A percentile compares a stretch with the other conserved stretches of the same genome.
phyloP scores from a whole-genome alignment of 2,329 filamentous ascomycete genomes.

The Metarhizium humberi region DNA sequence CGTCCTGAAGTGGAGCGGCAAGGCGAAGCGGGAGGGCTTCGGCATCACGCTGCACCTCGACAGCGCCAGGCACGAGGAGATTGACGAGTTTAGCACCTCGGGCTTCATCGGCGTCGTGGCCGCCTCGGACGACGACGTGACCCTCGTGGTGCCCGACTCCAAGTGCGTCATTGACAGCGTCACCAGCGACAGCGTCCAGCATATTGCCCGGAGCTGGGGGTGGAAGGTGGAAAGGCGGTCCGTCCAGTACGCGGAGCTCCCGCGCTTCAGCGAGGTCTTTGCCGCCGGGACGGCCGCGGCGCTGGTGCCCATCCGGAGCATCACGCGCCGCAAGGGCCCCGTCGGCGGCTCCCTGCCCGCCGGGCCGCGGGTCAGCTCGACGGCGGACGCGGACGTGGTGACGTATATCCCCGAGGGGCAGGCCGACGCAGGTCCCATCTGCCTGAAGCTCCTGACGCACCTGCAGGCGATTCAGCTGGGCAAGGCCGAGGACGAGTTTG shows the following conservation, averaged over 20 bases:
- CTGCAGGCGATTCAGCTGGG: conserved; percentile 83
- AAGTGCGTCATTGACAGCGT: conserved; percentile 81
- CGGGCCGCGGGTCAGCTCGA: conserved; percentile 30
- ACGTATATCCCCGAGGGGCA: conserved; percentile 44
- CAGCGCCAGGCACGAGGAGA: conserved; percentile 69
- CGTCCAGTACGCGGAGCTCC: conserved; percentile 53
- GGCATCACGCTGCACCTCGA: conserved; percentile 95
- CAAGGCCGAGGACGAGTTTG: conserved; percentile 65
- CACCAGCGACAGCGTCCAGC: conserved; percentile 68
- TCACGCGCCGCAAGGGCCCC: conserved; percentile 54
- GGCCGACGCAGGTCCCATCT: conserved; percentile 65
- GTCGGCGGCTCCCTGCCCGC: conserved; percentile 14
- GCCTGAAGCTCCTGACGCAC: conserved; percentile 60
- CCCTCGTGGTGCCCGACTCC: conserved; percentile 79
- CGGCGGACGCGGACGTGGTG: conserved; percentile 35
- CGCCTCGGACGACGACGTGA: conserved; percentile 44
- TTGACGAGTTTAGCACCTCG: conserved; percentile 94
- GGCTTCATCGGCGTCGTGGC: conserved; percentile 78
- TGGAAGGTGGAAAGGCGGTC: conserved; percentile 74
- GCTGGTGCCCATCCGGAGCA: conserved; percentile 84
- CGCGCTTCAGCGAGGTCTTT: conserved; percentile 61
- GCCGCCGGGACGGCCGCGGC: conserved; percentile 88
- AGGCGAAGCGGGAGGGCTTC: conserved; percentile 67
- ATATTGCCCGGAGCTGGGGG: conserved; percentile 68
- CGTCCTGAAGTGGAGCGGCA: conserved; percentile 79